phyloP scores from a whole-genome alignment of 1,284 basidiomycete species.

The Pascua sp. region DNA sequence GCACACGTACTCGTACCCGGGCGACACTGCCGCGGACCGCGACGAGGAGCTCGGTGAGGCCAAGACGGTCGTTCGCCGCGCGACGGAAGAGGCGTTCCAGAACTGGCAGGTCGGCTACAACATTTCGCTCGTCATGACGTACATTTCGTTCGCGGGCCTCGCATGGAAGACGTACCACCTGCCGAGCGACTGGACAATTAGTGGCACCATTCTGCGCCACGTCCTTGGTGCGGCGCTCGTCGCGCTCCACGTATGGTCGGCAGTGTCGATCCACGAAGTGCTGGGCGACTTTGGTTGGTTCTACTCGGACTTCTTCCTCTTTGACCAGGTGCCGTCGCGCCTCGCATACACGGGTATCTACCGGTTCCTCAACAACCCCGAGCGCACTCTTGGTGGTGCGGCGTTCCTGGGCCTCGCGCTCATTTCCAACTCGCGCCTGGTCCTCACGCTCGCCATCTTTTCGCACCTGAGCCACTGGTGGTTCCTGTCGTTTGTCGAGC shows the following conservation, averaged over 20 bases:
- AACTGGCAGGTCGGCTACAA: slow-evolving; percentile 97
- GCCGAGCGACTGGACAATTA: slow-evolving; percentile 78
- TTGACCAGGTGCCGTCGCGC: slow-evolving; percentile 78
- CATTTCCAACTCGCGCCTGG: slow-evolving; percentile 83
- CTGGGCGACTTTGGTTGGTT: slow-evolving; percentile 95
- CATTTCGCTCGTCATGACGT: slow-evolving; percentile 89
- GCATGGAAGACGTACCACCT: slow-evolving; percentile 83
- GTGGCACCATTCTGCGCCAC: slow-evolving; percentile 83
- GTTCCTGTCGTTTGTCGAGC: slow-evolving; percentile 84
- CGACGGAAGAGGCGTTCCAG: slow-evolving; percentile 83
- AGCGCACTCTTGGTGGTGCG: slow-evolving; percentile 85
- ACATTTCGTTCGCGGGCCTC: slow-evolving; percentile 75
- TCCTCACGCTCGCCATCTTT: slow-evolving; percentile 76
- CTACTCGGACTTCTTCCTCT: slow-evolving; percentile 96
- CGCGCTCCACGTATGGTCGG: slow-evolving; percentile 85
- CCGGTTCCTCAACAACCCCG: slow-evolving; percentile 93
- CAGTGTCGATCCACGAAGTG: slow-evolving; percentile 83
- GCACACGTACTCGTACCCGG: slow-evolving; percentile 81
- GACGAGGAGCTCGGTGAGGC: slow-evolving; percentile 52
- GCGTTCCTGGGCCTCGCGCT: slow-evolving; percentile 91
- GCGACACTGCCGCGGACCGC: slow-evolving; percentile 19
- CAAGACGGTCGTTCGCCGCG: slow-evolving; percentile 57
- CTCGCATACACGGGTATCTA: slow-evolving; percentile 96
- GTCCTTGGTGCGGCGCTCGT: slow-evolving; percentile 80
- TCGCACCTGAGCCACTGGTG: slow-evolving; percentile 83